Evolutionary conservation across 441 rosid species (phyloP).

Genomic region (Cnidoscolus chayamansa): DNA sequence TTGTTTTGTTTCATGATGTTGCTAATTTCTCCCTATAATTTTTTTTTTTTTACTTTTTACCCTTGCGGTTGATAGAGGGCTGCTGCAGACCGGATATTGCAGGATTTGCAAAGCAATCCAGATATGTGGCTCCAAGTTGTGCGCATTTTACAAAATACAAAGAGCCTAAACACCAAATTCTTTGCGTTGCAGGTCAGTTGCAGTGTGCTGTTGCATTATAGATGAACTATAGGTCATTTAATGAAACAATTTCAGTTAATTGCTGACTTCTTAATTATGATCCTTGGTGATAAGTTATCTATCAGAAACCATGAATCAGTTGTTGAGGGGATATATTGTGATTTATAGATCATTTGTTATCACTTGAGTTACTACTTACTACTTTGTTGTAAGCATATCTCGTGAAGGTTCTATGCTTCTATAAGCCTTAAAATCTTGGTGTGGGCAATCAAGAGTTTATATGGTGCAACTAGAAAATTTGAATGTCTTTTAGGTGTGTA

Average conservation of each 20-base stretch:
- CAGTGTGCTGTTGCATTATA: not conserved
- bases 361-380: not conserved
- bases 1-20: not conserved
- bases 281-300: no score
- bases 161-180: constrained; percentile 90
- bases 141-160: constrained; percentile 78
- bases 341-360: not conserved
- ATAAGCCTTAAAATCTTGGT: not conserved
- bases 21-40: not conserved
- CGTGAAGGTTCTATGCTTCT: not conserved
- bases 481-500: not conserved
- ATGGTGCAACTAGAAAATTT: not conserved
- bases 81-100: constrained; percentile 93
- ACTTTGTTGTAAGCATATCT: not conserved
- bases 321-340: not conserved
- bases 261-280: not conserved
- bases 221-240: no score
- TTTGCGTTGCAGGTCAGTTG: constrained; percentile 90
- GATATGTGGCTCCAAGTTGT: constrained; percentile 99
- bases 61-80: constrained; percentile 55
- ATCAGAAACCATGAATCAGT: not conserved
- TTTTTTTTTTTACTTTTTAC: constrained; percentile 12
- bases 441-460: not conserved
- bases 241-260: not conserved
- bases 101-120: constrained; percentile 92